Conservation (phyloP, 176 grass and related monocot genomes). For the Canna indica region DNA sequence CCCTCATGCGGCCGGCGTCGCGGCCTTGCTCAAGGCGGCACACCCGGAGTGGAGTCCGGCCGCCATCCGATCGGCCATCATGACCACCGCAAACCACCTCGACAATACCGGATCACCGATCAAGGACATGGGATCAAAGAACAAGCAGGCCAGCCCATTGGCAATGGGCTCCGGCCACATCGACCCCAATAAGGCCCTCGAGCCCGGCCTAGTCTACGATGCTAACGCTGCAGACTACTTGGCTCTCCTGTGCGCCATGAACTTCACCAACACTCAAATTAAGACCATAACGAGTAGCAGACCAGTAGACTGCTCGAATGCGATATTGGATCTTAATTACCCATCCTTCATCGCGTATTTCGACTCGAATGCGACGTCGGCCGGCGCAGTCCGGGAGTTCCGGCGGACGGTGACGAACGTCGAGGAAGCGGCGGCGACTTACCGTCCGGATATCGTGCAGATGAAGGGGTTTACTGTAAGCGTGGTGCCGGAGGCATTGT, state of each 20-base stretch:
- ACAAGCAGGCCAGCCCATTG: conserved; percentile 31
- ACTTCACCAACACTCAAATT: conserved; percentile 32
- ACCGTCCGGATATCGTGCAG: conserved; percentile 33
- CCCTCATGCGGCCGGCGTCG: conserved; percentile 53
- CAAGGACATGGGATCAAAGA: background rate
- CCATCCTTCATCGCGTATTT: conserved; percentile 70
- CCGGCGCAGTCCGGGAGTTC: conserved; percentile 2
- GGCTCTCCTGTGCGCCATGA: conserved; percentile 50
- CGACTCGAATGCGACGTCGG: conserved; percentile 9
- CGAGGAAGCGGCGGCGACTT: conserved; percentile 37
- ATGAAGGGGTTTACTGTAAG: conserved; percentile 35
- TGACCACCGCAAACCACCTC: conserved; percentile 39
- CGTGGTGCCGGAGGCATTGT: conserved; percentile 27
- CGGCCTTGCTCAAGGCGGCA: conserved; percentile 36
- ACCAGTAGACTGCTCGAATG: conserved; percentile 33
- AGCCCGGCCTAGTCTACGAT: conserved; percentile 67
- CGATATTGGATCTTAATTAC: conserved; percentile 71
- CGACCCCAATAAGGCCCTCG: conserved; percentile 51
- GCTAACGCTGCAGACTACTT: conserved; percentile 45
- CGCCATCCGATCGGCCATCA: conserved; percentile 50
- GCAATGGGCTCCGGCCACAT: conserved; percentile 61
- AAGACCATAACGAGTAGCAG: conserved; percentile 4
- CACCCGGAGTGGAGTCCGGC: conserved; percentile 59
- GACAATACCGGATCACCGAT: conserved; percentile 7
- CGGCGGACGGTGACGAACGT: conserved; percentile 50